Evolutionary conservation across 495 filamentous ascomycete genomes (phyloP), one percentile per base, ranked within the genome.

Genomic region (Talaromyces wortmannii): DNA sequence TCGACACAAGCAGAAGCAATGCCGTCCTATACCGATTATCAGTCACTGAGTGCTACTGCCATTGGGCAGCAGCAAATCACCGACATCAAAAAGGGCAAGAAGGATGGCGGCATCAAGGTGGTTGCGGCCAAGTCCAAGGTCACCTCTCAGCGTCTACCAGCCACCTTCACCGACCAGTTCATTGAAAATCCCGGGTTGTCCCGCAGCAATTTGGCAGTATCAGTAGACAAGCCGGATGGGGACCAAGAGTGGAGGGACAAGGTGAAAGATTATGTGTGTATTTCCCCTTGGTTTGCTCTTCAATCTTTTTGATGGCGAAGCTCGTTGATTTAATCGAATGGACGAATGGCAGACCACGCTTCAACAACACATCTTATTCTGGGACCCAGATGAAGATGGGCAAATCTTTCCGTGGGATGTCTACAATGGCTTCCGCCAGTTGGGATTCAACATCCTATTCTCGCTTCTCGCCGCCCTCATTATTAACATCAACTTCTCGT

Each of bases 291-390:
- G 36, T 42, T 13, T 13, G 36, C 13, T 13, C 13, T 42, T 7
- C 7, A 42, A 13, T 42, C n/a, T n/a, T n/a, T n/a, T n/a, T n/a
- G n/a, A n/a, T n/a, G n/a, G n/a, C n/a, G n/a, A n/a, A n/a, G n/a
- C n/a, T n/a, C n/a, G n/a, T n/a, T n/a, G n/a, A n/a, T n/a, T n/a
- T n/a, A n/a, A n/a, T 42, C 36, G 36, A 13, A 42, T 42, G 7
- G 36, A 42, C 13, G 7, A 42, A 42, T 13, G 36, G 13, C 45
- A 59, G 57, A 61, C 70, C 3, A 74, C 76, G 15, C 67, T 82
- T 5, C 79, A 81, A 59, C 79, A 81, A 59, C 81, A 83, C 63
- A 61, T 75, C 56, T 64, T 69, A 52, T 83, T 81, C 67, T 84
- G 71, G 66, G 79, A 81, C 59, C 57, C 59, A 23, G 75, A 81